Evolutionary conservation across 1,284 basidiomycete genomes (phyloP).

Genomic region (Coniferiporia weirii): DNA sequence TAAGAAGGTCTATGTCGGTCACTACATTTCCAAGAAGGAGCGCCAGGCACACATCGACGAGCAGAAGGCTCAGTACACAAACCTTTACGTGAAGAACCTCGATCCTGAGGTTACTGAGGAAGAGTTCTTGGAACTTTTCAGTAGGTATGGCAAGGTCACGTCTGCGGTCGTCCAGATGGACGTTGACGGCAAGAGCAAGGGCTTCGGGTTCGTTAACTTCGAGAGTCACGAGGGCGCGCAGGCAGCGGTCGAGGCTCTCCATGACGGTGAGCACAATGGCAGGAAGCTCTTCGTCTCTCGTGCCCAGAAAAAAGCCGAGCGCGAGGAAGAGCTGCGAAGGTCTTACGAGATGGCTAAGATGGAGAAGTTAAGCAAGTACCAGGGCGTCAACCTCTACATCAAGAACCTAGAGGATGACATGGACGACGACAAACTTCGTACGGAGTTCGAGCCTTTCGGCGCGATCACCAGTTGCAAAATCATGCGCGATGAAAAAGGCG

Average conservation of each 20-base stretch:
- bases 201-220: constrained; percentile 99
- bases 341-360: constrained; percentile 95
- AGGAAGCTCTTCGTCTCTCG: constrained; percentile 94
- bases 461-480: constrained; percentile 98
- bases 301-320: constrained; percentile 98
- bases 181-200: constrained; percentile 89
- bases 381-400: constrained; percentile 99
- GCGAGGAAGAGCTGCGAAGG: constrained; percentile 93
- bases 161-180: constrained; percentile 82
- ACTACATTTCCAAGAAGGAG: constrained; percentile 97
- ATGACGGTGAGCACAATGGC: constrained; percentile 85
- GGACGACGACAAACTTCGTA: constrained; percentile 91
- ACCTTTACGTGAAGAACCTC: constrained; percentile 98
- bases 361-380: constrained; percentile 98
- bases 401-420: constrained; percentile 96
- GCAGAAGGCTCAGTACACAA: constrained; percentile 95
- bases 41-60: constrained; percentile 98
- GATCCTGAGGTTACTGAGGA: constrained; percentile 83
- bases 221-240: constrained; percentile 90
- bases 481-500: constrained; percentile 94
- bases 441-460: constrained; percentile 96
- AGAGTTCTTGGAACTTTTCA: constrained; percentile 85
- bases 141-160: constrained; percentile 79
- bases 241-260: constrained; percentile 84
- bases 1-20: constrained; percentile 98